Evolutionary conservation across 768 basidiomycete species (phyloP).

Genomic region (Hygrocybe punicea): DNA sequence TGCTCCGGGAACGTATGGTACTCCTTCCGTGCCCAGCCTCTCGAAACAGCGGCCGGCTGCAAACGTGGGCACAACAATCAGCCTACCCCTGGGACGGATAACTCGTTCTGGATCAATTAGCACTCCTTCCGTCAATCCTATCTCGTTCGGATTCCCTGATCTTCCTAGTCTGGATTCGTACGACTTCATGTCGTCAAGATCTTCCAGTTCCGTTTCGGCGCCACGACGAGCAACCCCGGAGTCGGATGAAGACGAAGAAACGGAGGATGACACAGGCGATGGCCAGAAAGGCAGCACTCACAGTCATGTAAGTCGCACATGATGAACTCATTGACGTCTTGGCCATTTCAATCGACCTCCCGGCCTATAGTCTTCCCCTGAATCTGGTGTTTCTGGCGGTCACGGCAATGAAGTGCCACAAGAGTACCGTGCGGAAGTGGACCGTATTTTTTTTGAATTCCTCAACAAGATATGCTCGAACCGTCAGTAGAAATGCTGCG

Average conservation of each 20-base stretch:
- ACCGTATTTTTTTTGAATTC: slow-evolving; percentile 88
- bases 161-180: slow-evolving; percentile 1
- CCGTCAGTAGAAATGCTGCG: slow-evolving; percentile 46
- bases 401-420: slow-evolving; percentile 57
- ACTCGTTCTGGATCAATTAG: slow-evolving; percentile 57
- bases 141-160: slow-evolving; percentile 36
- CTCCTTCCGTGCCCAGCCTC: slow-evolving; percentile 17
- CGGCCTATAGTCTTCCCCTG: slow-evolving; percentile 1
- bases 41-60: slow-evolving; percentile 8
- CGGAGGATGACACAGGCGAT: slow-evolving; percentile 43
- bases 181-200: not conserved
- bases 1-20: slow-evolving; percentile 7
- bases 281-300: slow-evolving; percentile 29
- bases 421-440: slow-evolving; percentile 79
- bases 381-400: slow-evolving; percentile 3
- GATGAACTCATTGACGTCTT: slow-evolving; percentile 4
- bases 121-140: slow-evolving; percentile 40
- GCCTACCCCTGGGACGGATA: slow-evolving; percentile 49
- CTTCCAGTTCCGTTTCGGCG: not conserved
- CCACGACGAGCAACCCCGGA: slow-evolving; percentile 25
- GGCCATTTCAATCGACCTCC: not conserved
- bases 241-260: slow-evolving; percentile 51
- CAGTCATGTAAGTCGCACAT: not conserved
- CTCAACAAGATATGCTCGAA: slow-evolving; percentile 87
- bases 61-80: slow-evolving; percentile 21